Base-by-base conservation (phyloP, 2,329 filamentous ascomycete species). In the Leptodontidium sp. region DNA sequence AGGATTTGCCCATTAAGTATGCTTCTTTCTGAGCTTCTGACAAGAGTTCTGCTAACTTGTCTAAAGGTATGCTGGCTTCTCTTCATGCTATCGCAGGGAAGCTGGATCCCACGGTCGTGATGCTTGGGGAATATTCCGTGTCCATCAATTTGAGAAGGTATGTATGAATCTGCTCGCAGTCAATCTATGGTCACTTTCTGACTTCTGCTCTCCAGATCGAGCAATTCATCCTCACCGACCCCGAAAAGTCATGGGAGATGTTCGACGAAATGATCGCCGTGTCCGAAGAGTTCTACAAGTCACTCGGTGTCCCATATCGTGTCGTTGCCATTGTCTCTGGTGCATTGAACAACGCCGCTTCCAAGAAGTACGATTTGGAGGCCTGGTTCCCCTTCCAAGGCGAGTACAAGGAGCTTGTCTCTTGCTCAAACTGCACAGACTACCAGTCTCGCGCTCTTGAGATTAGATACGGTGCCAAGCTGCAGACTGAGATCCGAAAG, bases 381-480 rank as follows among this genome's bases (percentile, higher is more conserved):
- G 95, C 96, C 2, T 97, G 94, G 93, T 97, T 97, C 81, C 94
- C 93, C 17, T 97, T 92, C 85, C 94, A 98, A 81, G 92, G 92
- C 76, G 96, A 98, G 82, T 99, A 98, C 87, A 98, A 98, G 84
- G 96, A 98, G 83, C 88, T 99, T 35, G 96, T 98, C 62, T 97
- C 93, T 24, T 97, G 94, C 87, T 97, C 93, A 70, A 99, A 99
- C 84, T 99, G 96, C 85, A 97, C 93, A 55, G 95, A 98, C 80
- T 98, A 98, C 84, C 96, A 99, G 84, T 94, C 93, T 29, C 88
- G 96, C 67, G 94, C 94, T 75, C 87, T 99, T 14, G 95, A 98
- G 81, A 97, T 99, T 75, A 89, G 96, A 68, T 97, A 91, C 77
- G 95, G 96, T 59, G 86, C 89, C 70, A 98, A 98, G 87, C 92